Evolutionary conservation across 2,329 filamentous ascomycete species (phyloP), one percentile per base, ranked within the genome.

Genomic region (Dactylellina leptospora): DNA sequence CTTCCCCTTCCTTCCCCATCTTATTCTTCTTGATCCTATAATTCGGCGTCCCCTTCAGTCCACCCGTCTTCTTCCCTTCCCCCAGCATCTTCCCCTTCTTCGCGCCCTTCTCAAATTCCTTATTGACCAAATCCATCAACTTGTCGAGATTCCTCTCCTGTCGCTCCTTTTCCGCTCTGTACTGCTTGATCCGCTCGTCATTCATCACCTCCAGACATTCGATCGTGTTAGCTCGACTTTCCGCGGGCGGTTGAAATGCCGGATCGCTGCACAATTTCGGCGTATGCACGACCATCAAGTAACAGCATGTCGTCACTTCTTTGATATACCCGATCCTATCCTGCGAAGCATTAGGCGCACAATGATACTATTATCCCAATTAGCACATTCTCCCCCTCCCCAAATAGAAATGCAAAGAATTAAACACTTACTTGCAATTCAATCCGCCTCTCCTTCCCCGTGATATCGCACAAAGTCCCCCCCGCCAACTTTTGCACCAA

Each of bases 311-410:
- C 1, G 89, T 90, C 0, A 93, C 87, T 79, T 97, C 93, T 80
- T 96, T 96, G 80, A 97, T 96, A 87, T 91, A 92, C 44, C 89
- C 89, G 76, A 97, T 96, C 50, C 89, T 87, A 78, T 96, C 89
- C 48, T 82, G 83, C 1, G 86, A 86, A 28, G 87, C 83, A 51
- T 90, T 88, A 0, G 91, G 91, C 76, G 91, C 89, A 81, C 92
- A 96, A 78, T 87, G 86, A 75, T 87, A 88, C 76, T 73, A 33
- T 11, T 40, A 51, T 23, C 2, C 11, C n/a, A 20, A 44, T 16
- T 44, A 44, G 11, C 2, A 44, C 18, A 18, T 44, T 8, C 18
- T 16, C 18, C 10, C n/a, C 13, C 5, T 40, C 18, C 11, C 22
- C 11, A 20, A 36, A 53, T 36, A 36, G 16, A 13, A 11, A 18